Percentiles rank a stretch among this genome's conserved stretches.
Conservation (phyloP, 2,329 filamentous ascomycete genomes). For the Teratosphaeria zuluensis region DNA sequence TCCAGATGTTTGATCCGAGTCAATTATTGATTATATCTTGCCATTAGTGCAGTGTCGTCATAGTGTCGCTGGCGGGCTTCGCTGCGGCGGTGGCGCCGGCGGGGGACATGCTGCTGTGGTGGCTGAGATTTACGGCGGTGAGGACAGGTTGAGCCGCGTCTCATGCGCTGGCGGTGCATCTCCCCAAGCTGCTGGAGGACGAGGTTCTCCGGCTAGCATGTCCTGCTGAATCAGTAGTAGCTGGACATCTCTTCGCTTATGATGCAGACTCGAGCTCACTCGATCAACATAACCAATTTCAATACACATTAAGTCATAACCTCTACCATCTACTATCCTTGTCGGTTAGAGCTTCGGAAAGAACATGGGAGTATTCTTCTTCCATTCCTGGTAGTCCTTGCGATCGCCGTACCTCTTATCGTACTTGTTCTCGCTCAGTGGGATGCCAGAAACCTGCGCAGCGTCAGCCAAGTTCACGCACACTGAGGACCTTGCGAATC, state of each 20-base stretch:
- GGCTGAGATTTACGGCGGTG: not conserved
- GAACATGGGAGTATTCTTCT: constrained; percentile 55
- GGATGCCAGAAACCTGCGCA: constrained; percentile 42
- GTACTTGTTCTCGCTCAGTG: constrained; percentile 60
- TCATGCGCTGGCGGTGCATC: not conserved
- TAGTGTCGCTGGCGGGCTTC: not conserved
- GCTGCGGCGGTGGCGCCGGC: not conserved
- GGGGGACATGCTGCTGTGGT: not conserved
- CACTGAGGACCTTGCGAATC: not conserved
- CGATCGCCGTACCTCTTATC: constrained; percentile 53
- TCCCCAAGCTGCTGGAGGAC: not conserved
- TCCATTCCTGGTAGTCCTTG: constrained; percentile 60
- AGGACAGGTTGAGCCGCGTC: not conserved
- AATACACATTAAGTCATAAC: not conserved
- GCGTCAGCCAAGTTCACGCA: not conserved
- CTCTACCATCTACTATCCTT: not conserved
- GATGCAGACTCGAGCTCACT: not conserved
- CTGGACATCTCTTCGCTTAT: not conserved
- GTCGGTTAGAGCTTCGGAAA: constrained; percentile 48
- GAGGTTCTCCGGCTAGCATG: not conserved
- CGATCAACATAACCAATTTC: not conserved
- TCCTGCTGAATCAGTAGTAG: not conserved
- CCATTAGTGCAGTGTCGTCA: not conserved
- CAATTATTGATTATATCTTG: not conserved
- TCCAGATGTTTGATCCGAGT: not conserved